phyloP scores from a whole-genome alignment of 108 stramenopile genomes.

The Skeletonema grethae region DNA sequence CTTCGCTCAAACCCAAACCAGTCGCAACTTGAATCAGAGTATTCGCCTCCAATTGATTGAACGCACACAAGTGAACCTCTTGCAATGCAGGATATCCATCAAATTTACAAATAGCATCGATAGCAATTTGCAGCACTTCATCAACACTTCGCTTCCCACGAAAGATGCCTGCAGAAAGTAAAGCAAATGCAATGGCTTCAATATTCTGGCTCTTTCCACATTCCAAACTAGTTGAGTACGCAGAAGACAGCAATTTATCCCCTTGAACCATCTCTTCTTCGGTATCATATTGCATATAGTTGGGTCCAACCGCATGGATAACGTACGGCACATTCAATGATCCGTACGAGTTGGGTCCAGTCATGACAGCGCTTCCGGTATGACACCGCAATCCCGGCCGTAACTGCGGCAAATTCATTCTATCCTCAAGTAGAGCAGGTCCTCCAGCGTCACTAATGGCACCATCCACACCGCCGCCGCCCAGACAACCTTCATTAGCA shows the following conservation, averaged over 20 bases:
- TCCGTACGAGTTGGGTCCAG: slow-evolving; percentile 67
- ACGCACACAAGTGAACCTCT: slow-evolving; percentile 59
- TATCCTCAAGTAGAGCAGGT: slow-evolving; percentile 46
- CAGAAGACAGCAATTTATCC: slow-evolving; percentile 54
- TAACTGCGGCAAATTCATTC: slow-evolving; percentile 53
- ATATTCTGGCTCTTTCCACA: slow-evolving; percentile 44
- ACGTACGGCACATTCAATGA: slow-evolving; percentile 53
- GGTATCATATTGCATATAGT: slow-evolving; percentile 46
- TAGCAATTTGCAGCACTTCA: slow-evolving; percentile 63
- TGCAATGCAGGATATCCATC: slow-evolving; percentile 43
- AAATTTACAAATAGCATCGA: slow-evolving; percentile 60
- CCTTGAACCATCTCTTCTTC: slow-evolving; percentile 14
- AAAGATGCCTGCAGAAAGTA: slow-evolving; percentile 80
- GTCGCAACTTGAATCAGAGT: slow-evolving; percentile 27
- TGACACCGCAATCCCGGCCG: slow-evolving; percentile 54
- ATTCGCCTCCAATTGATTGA: slow-evolving; percentile 34
- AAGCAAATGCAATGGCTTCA: slow-evolving; percentile 67
- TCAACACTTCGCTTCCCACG: slow-evolving; percentile 54
- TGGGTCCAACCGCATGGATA: slow-evolving; percentile 91
- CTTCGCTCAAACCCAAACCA: slow-evolving; percentile 39
- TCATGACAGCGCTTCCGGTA: slow-evolving; percentile 69
- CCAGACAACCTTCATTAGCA: slow-evolving; percentile 79
- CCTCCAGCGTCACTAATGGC: slow-evolving; percentile 81
- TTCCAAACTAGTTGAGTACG: slow-evolving; percentile 55
- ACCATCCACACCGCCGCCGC: slow-evolving; percentile 91